Evolutionary conservation across 129 eudicot genomes (phyloP).

Genomic region (Flaveria linearis): DNA sequence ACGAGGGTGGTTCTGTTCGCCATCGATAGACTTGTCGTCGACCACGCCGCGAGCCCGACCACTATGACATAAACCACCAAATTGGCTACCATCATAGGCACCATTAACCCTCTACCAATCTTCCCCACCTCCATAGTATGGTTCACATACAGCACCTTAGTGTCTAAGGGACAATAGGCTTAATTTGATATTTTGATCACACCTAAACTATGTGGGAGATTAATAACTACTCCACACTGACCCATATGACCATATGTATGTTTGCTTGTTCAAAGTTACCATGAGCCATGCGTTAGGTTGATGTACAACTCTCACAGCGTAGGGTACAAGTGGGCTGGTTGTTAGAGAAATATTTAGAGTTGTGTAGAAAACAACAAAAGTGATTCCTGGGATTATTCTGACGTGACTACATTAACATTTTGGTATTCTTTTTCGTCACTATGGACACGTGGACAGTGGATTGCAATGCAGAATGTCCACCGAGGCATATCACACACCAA

Average conservation of each 20-base stretch:
- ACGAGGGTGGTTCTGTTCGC: slow-evolving; percentile 74
- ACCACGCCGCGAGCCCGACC: slow-evolving; percentile 79
- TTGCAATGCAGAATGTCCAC: slow-evolving; percentile 6
- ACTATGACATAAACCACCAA: slow-evolving; percentile 60
- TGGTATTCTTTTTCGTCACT: background rate
- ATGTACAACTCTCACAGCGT: background rate
- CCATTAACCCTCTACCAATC: slow-evolving; percentile 62
- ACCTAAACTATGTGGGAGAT: background rate
- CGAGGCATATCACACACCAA: background rate
- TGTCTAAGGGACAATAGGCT: background rate
- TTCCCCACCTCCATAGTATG: slow-evolving; percentile 56
- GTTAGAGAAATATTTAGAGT: background rate
- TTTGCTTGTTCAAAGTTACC: background rate
- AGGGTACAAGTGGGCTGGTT: background rate
- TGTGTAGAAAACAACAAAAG: background rate
- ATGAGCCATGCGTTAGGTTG: background rate
- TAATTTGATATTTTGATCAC: background rate
- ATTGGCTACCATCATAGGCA: slow-evolving; percentile 56
- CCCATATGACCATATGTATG: background rate
- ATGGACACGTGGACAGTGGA: slow-evolving; percentile 14
- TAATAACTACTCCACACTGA: background rate
- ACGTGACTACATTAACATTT: background rate
- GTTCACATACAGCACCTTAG: background rate
- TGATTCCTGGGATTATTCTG: background rate
- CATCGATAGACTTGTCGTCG: slow-evolving; percentile 82